A percentile compares a stretch with the other conserved stretches of the same genome.
Evolutionary conservation across 129 eudicot species (phyloP).

Genomic region (Erigeron canadensis): DNA sequence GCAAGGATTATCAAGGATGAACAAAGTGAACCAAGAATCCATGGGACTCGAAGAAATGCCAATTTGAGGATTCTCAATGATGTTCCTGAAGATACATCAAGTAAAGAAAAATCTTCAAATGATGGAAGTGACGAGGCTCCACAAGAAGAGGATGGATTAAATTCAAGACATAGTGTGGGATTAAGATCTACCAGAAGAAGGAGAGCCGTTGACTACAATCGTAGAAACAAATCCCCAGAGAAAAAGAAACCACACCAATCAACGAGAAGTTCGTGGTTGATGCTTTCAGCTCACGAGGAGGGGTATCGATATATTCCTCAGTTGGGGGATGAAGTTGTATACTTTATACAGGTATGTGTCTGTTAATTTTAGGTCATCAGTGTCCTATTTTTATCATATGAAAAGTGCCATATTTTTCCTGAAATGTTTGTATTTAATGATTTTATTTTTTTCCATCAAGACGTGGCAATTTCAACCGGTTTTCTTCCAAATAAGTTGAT

Average conservation of each 20-base stretch:
- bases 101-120: conserved; percentile 42
- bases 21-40: conserved; percentile 31
- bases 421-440: not conserved
- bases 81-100: conserved; percentile 50
- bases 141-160: conserved; percentile 51
- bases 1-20: conserved; percentile 38
- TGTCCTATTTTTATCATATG: not conserved
- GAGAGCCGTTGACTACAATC: conserved; percentile 46
- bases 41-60: conserved; percentile 48
- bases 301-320: conserved; percentile 88
- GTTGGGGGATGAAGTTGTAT: conserved; percentile 76
- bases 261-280: conserved; percentile 72
- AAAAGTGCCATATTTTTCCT: not conserved
- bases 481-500: not conserved
- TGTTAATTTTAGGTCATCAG: not conserved
- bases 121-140: conserved; percentile 43
- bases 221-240: conserved; percentile 50
- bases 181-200: conserved; percentile 72
- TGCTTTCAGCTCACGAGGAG: conserved; percentile 63
- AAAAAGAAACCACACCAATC: conserved; percentile 54
- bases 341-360: conserved; percentile 74
- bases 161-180: conserved; percentile 52
- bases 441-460: not conserved
- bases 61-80: conserved; percentile 33
- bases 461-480: not conserved